phyloP scores from a whole-genome alignment of 179 eudicot species.

The Camellia oleifera region DNA sequence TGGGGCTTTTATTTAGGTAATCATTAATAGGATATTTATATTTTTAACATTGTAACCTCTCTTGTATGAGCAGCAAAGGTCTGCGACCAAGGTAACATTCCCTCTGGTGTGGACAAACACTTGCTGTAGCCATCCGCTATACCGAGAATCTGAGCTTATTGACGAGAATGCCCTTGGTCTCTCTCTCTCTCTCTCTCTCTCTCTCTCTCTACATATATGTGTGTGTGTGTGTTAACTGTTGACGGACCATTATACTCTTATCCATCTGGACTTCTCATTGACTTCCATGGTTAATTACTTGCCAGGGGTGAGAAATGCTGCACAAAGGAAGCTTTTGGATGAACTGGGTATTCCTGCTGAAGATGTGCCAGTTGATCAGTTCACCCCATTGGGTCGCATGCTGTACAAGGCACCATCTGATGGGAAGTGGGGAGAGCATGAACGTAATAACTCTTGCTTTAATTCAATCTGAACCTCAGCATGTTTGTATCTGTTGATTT shows the following conservation, averaged over 20 bases:
- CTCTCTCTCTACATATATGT: too few relatives aligned
- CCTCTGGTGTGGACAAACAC: conserved; percentile 98
- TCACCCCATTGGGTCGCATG: conserved; percentile 89
- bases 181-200: background rate
- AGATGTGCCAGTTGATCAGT: conserved; percentile 92
- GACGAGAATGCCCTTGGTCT: conserved; percentile 75
- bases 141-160: conserved; percentile 83
- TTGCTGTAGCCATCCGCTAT: conserved; percentile 95
- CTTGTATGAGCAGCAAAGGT: conserved; percentile 68
- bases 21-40: background rate
- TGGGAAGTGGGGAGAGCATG: conserved; percentile 99
- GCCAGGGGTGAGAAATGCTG: conserved; percentile 95
- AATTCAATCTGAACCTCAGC: background rate
- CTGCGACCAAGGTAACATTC: conserved; percentile 93
- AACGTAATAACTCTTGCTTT: conserved; percentile 43
- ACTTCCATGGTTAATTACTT: background rate
- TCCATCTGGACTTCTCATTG: background rate
- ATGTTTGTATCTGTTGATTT: background rate
- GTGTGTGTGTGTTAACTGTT: background rate
- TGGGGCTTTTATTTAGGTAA: too few relatives aligned
- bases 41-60: conserved; percentile 4
- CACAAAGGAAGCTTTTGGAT: conserved; percentile 93
- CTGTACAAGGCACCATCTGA: conserved; percentile 98
- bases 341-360: conserved; percentile 93
- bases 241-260: background rate